phyloP scores from a whole-genome alignment of 768 basidiomycete genomes.

The Leccinum incarnatum region DNA sequence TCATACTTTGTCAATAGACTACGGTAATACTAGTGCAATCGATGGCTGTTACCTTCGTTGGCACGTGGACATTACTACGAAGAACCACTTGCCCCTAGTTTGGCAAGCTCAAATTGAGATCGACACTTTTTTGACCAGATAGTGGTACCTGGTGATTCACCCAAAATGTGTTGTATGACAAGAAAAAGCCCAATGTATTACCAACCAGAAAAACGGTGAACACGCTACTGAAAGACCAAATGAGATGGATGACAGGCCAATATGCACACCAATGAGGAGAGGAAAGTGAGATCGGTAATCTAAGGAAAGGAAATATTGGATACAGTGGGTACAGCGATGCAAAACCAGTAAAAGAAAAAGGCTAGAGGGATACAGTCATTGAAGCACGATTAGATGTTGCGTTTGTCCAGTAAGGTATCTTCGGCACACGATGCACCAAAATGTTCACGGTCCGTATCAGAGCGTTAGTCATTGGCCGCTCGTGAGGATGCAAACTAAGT shows the following conservation, averaged over 20 bases:
- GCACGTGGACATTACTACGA: conserved; percentile 9
- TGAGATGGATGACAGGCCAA: conserved; percentile 3
- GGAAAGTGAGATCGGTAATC: not conserved
- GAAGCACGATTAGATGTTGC: conserved; percentile 14
- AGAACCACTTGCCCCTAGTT: not conserved
- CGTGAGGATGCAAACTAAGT: conserved; percentile 6
- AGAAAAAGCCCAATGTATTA: conserved; percentile 8
- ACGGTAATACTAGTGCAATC: not conserved
- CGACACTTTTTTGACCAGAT: not conserved
- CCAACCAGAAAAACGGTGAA: not conserved
- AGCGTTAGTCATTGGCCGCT: conserved; percentile 9
- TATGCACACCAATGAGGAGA: conserved; percentile 2
- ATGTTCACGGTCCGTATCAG: conserved; percentile 10
- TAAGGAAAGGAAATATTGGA: conserved; percentile 5
- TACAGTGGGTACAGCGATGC: conserved; percentile 1
- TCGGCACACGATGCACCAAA: conserved; percentile 6
- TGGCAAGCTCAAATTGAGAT: conserved; percentile 3
- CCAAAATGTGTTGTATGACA: not conserved
- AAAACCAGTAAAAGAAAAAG: conserved; percentile 10
- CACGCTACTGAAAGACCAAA: conserved; percentile 1
- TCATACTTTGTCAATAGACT: not conserved
- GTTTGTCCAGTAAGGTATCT: conserved; percentile 18
- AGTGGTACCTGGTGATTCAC: not conserved
- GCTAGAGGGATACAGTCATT: conserved; percentile 11
- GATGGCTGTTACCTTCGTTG: not conserved